Percentiles rank a stretch among this genome's conserved stretches.
Conservation (phyloP, 2,329 filamentous ascomycete species). For the Ophiostoma australiae region DNA sequence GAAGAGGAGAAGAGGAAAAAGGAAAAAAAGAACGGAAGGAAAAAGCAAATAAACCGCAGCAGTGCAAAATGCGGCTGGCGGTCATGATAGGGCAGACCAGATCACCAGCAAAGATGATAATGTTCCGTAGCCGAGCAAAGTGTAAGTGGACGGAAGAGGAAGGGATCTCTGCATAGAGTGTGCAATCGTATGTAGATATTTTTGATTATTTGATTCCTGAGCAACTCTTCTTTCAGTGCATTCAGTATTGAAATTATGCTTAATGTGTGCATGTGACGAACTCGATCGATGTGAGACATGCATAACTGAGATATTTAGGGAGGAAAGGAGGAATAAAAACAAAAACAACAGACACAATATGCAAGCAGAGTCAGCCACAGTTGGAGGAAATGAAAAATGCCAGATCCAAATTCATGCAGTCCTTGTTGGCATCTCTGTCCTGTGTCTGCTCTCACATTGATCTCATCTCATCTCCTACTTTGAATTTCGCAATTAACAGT, state of each 20-base stretch:
- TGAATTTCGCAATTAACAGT: no score
- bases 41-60: constrained; percentile 6
- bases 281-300: constrained; percentile 10
- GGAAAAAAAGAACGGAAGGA: not conserved
- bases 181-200: not conserved
- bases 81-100: constrained; percentile 4
- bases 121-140: not conserved
- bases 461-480: not conserved
- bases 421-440: not conserved
- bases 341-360: not conserved
- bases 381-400: not conserved
- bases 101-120: not conserved
- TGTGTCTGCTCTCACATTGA: not conserved
- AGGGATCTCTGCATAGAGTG: no score
- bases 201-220: not conserved
- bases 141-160: constrained; percentile 11
- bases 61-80: constrained; percentile 4
- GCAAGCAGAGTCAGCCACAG: not conserved
- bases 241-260: not conserved
- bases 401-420: not conserved
- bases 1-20: not conserved
- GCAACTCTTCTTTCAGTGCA: not conserved
- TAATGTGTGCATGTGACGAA: not conserved
- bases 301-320: not conserved
- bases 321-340: not conserved